Conservation (phyloP, 2,329 filamentous ascomycete species). For the Cladophialophora exuberans region DNA sequence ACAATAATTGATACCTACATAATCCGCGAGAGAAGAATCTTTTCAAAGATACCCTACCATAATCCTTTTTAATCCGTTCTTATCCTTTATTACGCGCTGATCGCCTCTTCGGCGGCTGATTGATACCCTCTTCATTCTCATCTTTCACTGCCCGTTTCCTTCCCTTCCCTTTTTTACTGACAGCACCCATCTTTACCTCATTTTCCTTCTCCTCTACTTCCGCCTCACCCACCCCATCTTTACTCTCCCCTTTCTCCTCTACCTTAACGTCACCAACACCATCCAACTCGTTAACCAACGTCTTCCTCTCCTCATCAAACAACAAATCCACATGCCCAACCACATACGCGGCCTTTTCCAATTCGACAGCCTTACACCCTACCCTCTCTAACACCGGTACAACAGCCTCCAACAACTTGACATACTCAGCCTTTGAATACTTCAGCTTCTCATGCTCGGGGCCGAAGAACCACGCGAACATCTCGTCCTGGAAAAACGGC, state of each 20-base stretch:
- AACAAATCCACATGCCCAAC: slow-evolving; percentile 28
- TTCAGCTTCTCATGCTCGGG: slow-evolving; percentile 41
- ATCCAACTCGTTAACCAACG: slow-evolving; percentile 14
- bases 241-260: not conserved
- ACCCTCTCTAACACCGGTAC: slow-evolving; percentile 19
- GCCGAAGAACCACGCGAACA: slow-evolving; percentile 45
- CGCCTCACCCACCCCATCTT: not conserved
- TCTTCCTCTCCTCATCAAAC: slow-evolving; percentile 11
- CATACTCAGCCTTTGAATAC: slow-evolving; percentile 46
- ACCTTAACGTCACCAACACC: not conserved
- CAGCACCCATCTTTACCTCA: not conserved
- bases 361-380: slow-evolving; percentile 20
- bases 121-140: no score
- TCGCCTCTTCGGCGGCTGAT: slow-evolving; percentile 16
- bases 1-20: no score
- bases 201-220: not conserved
- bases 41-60: no score
- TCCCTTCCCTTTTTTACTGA: not conserved
- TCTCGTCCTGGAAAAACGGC: slow-evolving; percentile 50
- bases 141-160: not conserved
- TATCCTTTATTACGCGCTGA: slow-evolving; percentile 16
- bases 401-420: slow-evolving; percentile 24
- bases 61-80: no score
- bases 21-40: no score
- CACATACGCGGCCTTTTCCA: slow-evolving; percentile 33